Evolutionary conservation across 345 rosid genomes (phyloP).

Genomic region (Arabis hirsuta): DNA sequence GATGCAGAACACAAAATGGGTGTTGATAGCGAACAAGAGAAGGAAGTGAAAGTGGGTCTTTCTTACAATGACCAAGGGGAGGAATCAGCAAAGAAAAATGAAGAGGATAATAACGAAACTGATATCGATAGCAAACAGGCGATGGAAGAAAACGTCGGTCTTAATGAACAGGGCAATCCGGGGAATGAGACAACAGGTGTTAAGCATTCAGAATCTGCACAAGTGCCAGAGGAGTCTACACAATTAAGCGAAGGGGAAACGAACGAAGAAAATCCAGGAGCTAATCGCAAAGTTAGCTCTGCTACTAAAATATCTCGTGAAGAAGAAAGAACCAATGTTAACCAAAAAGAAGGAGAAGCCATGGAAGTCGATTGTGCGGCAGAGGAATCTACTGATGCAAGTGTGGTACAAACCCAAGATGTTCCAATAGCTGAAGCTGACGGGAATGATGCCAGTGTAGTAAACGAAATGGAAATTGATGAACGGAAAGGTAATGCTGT

Average conservation of each 20-base stretch:
- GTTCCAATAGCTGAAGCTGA: constrained; percentile 40
- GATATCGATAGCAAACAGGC: constrained; percentile 12
- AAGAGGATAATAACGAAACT: constrained; percentile 10
- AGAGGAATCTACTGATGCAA: constrained; percentile 57
- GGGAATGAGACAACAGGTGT: neutral
- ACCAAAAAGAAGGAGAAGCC: constrained; percentile 49
- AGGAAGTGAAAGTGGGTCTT: constrained; percentile 7
- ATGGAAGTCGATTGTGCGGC: constrained; percentile 58
- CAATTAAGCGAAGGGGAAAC: constrained; percentile 1
- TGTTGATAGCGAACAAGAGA: neutral
- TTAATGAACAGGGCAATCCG: neutral
- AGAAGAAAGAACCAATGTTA: constrained; percentile 37
- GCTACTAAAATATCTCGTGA: constrained; percentile 31
- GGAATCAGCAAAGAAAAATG: neutral
- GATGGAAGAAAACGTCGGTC: constrained; percentile 17
- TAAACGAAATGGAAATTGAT: constrained; percentile 42
- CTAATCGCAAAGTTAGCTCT: constrained; percentile 21
- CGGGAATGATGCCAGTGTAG: constrained; percentile 40
- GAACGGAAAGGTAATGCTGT: constrained; percentile 36
- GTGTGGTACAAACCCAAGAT: constrained; percentile 43
- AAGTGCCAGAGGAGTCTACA: constrained; percentile 23
- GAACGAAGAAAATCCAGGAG: neutral
- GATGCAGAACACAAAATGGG: constrained; percentile 1
- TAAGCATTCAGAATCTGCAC: constrained; percentile 23
- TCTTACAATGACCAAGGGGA: constrained; percentile 7